Percentiles rank a stretch among this genome's conserved stretches.
Conservation (phyloP, 108 stramenopile species). For the Pseudonitzschia multiseries region DNA sequence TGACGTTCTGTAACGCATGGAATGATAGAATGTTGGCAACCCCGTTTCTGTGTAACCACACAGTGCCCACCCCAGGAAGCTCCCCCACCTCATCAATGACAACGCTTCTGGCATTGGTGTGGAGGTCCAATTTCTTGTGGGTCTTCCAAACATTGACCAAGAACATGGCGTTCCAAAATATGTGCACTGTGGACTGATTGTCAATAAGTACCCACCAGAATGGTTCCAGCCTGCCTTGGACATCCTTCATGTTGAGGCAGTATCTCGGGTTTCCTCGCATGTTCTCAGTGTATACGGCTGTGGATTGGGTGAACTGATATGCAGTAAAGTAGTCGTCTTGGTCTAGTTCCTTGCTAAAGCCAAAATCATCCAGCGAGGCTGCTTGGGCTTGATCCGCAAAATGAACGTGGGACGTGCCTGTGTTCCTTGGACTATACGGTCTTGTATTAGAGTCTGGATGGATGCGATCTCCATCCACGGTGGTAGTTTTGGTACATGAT, state of each 20-base stretch:
- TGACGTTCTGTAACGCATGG: not conserved
- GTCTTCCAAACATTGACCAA: constrained; percentile 37
- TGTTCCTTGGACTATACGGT: no score
- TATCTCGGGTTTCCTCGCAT: constrained; percentile 3
- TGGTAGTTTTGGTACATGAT: no score
- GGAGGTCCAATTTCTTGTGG: constrained; percentile 5
- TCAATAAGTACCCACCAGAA: constrained; percentile 22
- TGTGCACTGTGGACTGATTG: constrained; percentile 39
- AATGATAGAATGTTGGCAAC: constrained; percentile 39
- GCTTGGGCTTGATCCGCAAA: no score
- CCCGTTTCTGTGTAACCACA: constrained; percentile 29
- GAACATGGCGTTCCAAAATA: constrained; percentile 41
- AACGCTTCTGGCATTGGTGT: constrained; percentile 36
- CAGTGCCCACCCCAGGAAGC: constrained; percentile 30
- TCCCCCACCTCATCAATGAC: constrained; percentile 27
- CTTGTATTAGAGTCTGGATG: no score
- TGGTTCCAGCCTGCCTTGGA: no score
- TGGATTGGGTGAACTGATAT: not conserved
- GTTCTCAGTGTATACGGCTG: not conserved
- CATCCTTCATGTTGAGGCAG: not conserved
- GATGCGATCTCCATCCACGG: no score
- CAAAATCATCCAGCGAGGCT: no score
- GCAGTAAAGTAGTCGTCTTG: not conserved
- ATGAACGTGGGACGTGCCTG: no score
- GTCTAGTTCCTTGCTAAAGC: no score